Percentiles rank a stretch among this genome's conserved stretches.
These are phyloP conservation scores for Globisporangium cylindrosporum DNA, from an alignment of 352 stramenopile genomes.

Conservation along the genomic window DNA sequence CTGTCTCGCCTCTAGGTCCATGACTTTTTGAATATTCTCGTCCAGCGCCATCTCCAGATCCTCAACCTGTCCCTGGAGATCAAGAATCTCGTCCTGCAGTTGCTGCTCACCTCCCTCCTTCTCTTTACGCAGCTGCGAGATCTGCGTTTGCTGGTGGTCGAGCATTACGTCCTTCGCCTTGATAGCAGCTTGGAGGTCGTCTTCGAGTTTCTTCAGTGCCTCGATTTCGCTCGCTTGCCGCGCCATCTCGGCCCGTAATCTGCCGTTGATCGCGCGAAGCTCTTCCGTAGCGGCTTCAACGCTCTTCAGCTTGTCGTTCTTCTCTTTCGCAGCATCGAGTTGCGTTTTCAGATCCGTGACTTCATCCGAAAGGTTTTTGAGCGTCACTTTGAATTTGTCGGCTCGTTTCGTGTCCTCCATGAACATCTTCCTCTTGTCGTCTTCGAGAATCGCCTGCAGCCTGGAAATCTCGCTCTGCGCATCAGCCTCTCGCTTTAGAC, in stretches of 20 bases:
- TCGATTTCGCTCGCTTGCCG: conserved; percentile 20
- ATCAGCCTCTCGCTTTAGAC: conserved; percentile 44
- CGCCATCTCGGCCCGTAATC: conserved; percentile 25
- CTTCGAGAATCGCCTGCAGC: conserved; percentile 42
- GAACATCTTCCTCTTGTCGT: conserved; percentile 51
- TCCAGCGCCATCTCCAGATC: conserved; percentile 62
- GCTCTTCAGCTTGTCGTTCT: conserved; percentile 16
- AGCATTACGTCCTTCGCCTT: conserved; percentile 80
- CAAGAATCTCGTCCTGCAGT: conserved; percentile 45
- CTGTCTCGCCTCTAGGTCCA: conserved; percentile 33
- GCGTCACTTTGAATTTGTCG: conserved; percentile 42
- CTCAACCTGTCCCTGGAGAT: conserved; percentile 51
- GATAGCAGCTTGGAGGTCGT: conserved; percentile 48
- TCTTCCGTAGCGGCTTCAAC: conserved; percentile 30
- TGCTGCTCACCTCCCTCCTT: conserved; percentile 32
- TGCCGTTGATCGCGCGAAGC: conserved; percentile 14
- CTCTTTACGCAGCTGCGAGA: conserved; percentile 35
- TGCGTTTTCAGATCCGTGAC: conserved; percentile 31
- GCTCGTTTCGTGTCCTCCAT: conserved; percentile 37
- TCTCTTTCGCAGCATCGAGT: conserved; percentile 23
- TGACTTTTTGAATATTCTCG: conserved; percentile 44
- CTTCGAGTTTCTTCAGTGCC: conserved; percentile 42
- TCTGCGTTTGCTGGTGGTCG: conserved; percentile 55
- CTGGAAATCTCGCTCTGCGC: conserved; percentile 37
- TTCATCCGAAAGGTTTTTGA: conserved; percentile 26